These are phyloP conservation scores for Quercus engelmannii DNA, from an alignment of 306 rosid species.

Conservation along the genomic window DNA sequence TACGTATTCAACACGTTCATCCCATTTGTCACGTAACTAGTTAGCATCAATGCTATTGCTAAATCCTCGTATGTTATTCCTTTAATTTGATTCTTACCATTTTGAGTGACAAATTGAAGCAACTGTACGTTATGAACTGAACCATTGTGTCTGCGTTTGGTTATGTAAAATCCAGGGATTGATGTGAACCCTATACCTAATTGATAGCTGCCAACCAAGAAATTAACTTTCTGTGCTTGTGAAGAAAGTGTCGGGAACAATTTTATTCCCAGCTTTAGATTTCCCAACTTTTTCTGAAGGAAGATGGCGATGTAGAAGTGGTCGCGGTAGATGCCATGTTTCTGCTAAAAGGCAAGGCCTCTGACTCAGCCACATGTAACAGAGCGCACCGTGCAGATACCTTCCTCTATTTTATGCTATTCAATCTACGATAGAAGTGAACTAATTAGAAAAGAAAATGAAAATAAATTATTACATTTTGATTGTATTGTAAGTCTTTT, in stretches of 20 bases:
- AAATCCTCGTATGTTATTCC: background rate
- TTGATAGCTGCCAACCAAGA: background rate
- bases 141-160: background rate
- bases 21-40: background rate
- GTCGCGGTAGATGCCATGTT: background rate
- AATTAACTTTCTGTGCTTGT: background rate
- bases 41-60: background rate
- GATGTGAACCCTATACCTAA: background rate
- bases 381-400: slow-evolving; percentile 40
- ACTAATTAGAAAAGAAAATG: slow-evolving; percentile 2
- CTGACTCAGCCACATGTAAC: slow-evolving; percentile 47
- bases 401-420: slow-evolving; percentile 31
- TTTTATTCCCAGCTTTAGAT: background rate
- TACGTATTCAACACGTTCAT: no score
- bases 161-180: background rate
- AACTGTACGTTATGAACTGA: background rate
- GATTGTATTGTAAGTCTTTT: background rate
- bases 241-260: background rate
- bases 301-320: background rate
- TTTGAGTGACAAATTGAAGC: background rate
- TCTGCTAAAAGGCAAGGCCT: slow-evolving; percentile 28
- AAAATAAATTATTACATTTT: slow-evolving; percentile 7
- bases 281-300: background rate
- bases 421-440: slow-evolving; percentile 16
- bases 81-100: background rate